These are phyloP conservation scores for Apostasia shenzhenica DNA, from an alignment of 106 monocot species.

Conservation along the genomic window DNA sequence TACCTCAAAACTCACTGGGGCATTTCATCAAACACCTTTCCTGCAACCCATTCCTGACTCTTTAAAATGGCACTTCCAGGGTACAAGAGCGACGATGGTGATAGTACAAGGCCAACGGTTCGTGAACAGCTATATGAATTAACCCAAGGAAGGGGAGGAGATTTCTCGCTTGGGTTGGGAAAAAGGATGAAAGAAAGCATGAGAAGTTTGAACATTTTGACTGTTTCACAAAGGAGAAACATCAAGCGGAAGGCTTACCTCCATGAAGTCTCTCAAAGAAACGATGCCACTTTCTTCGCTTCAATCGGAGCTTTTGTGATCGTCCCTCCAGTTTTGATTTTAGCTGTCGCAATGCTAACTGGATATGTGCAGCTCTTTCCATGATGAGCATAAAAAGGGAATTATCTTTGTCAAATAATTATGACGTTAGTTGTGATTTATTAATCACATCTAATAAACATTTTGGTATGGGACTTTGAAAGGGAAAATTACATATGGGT, in stretches of 20 bases:
- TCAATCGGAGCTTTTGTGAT: slow-evolving; percentile 82
- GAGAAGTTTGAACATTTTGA: slow-evolving; percentile 21
- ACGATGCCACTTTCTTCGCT: slow-evolving; percentile 77
- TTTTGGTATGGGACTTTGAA: too few species aligned
- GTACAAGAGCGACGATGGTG: slow-evolving; percentile 18
- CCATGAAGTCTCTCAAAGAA: slow-evolving; percentile 59
- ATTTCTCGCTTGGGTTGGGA: slow-evolving; percentile 65
- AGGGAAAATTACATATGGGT: too few species aligned
- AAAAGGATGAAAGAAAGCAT: slow-evolving; percentile 48
- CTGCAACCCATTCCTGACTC: not conserved
- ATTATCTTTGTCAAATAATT: too few species aligned
- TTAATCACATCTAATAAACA: too few species aligned
- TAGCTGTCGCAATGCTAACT: slow-evolving; percentile 58
- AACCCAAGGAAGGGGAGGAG: slow-evolving; percentile 43
- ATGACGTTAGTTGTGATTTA: too few species aligned
- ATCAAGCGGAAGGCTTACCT: slow-evolving; percentile 87
- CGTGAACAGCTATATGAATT: slow-evolving; percentile 69
- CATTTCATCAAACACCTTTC: not conserved
- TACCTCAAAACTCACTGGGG: not conserved
- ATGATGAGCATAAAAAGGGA: not conserved
- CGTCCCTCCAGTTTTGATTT: slow-evolving; percentile 64
- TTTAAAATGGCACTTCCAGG: slow-evolving; percentile 21
- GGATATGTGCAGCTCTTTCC: slow-evolving; percentile 91
- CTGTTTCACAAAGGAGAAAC: slow-evolving; percentile 86
- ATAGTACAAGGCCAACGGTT: slow-evolving; percentile 29